These are phyloP conservation scores for Puccinia horiana DNA, from an alignment of 1,284 basidiomycete genomes.

Conservation along the genomic window DNA sequence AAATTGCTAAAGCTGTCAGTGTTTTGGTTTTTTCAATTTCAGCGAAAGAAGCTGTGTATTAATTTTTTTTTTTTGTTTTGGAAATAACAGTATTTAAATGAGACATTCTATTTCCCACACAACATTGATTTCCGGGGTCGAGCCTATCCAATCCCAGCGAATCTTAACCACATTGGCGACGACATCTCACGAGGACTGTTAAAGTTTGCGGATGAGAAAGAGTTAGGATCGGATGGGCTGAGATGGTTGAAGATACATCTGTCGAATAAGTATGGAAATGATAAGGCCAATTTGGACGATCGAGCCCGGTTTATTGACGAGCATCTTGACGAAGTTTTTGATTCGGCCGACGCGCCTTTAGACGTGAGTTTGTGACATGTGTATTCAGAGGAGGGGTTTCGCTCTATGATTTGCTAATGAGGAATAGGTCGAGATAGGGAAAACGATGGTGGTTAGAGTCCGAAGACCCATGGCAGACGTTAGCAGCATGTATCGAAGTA, in stretches of 20 bases:
- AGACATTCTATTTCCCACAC: constrained; percentile 90
- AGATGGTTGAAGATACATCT: constrained; percentile 89
- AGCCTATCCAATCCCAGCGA: constrained; percentile 94
- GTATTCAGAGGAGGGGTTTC: not conserved
- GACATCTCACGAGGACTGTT: constrained; percentile 89
- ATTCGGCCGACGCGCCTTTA: constrained; percentile 82
- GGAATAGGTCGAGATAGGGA: constrained; percentile 62
- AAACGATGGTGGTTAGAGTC: constrained; percentile 73
- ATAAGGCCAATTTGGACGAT: constrained; percentile 92
- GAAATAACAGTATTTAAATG: constrained; percentile 70
- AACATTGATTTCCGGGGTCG: constrained; percentile 98
- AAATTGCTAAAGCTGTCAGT: constrained; percentile 86
- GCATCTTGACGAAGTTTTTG: constrained; percentile 74
- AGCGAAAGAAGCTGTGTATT: not conserved
- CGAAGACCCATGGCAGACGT: constrained; percentile 96
- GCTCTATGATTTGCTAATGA: no score
- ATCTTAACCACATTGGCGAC: constrained; percentile 93
- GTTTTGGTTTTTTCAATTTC: not conserved
- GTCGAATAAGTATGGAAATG: constrained; percentile 88
- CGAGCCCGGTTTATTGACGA: constrained; percentile 77
- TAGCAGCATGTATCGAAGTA: constrained; percentile 87
- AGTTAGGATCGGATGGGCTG: constrained; percentile 76
- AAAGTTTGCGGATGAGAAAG: constrained; percentile 77
- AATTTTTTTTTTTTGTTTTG: constrained; percentile 6
- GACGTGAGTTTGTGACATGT: constrained; percentile 66